Evolutionary conservation across 139 green algal species (phyloP), one percentile per base, ranked within the genome.

Genomic region (Chlorella ohadii): DNA sequence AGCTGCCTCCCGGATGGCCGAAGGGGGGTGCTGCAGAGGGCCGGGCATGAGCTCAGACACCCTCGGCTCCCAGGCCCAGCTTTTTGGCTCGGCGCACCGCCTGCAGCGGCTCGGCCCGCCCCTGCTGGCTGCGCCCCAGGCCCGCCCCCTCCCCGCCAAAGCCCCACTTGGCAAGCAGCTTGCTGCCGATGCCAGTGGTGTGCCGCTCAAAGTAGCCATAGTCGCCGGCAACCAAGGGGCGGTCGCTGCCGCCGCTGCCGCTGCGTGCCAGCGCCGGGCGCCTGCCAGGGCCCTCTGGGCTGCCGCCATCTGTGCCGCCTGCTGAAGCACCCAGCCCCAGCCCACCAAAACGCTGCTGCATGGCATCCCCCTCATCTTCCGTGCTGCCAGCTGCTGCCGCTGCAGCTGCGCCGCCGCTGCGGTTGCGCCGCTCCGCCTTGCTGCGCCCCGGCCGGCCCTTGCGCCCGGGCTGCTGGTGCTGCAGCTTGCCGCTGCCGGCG

Each of bases 141-240:
- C 94, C 94, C 0, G 64, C 36, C 28, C 94, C 92, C 56, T 87
- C 75, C 13, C 87, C 91, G 9, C 55, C 66, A 78, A 93, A 97
- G 23, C 94, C 94, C 94, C 91, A 94, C 78, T 92, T 92, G 11
- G 85, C 85, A 72, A 97, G 72, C 78, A 97, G 91, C 4, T 85
- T 79, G 20, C 81, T 92, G 12, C 94, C 94, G 80, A 96, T 94
- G 23, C 93, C 94, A 6, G 85, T 92, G 12, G 91, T 95, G 82
- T 97, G 93, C 64, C 61, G 67, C 85, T 97, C 94, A 82, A 97
- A 97, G 22, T 78, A 82, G 31, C 90, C 94, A 86, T 89, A 97
- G 4, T 84, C 65, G 27, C 75, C 74, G 31, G 81, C 56, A 23
- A 73, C 59, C 9, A 86, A 56, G 6, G 34, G 15, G 55, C 55